Evolutionary conservation across 2,329 filamentous ascomycete species (phyloP), one percentile per base, ranked within the genome.

Genomic region (Neoarthrinium moseri): DNA sequence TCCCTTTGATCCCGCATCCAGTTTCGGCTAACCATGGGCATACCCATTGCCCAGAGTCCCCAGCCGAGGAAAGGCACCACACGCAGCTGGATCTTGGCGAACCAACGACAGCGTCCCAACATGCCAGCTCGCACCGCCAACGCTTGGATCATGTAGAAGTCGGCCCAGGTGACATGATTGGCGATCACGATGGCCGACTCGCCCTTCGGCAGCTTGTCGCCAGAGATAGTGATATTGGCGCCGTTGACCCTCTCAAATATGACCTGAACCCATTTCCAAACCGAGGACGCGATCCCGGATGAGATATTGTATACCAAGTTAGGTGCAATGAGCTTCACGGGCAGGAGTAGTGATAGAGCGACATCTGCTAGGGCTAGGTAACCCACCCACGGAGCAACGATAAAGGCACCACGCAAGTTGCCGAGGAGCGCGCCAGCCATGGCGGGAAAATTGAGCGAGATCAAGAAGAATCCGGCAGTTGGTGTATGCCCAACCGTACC

Each of bases 111-210:
- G 41, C 77, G 69, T n/a, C 75, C 70, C 6, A 84, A 70, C 82
- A 85, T 85, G 45, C 70, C 72, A 11, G 75, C 64, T 33, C 67
- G 67, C 38, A 74, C 54, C 12, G 80, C 80, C 33, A 83, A 62
- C 29, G 73, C 72, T 62, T 85, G 80, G 51, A 84, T 78, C 69
- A 83, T 74, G 66, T 83, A 85, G 45, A 85, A 83, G 61, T 84
- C 81, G 46, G 72, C 69, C 81, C 80, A 84, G 42, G 70, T 72
- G 30, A 82, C 73, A 62, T 84, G 81, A 58, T 84, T 83, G 44
- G 73, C 68, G 43, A 84, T 65, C 24, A 84, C 76, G 43, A 85
- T 74, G 44, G 79, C 80, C 21, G 75, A 80, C 62, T 85, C 81
- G n/a, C 68, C 69, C 10, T 48, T 45, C 2, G 77, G 78, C 7